Evolutionary conservation across 176 grass and related monocot species (phyloP).

Genomic region (Oryza meyeriana): DNA sequence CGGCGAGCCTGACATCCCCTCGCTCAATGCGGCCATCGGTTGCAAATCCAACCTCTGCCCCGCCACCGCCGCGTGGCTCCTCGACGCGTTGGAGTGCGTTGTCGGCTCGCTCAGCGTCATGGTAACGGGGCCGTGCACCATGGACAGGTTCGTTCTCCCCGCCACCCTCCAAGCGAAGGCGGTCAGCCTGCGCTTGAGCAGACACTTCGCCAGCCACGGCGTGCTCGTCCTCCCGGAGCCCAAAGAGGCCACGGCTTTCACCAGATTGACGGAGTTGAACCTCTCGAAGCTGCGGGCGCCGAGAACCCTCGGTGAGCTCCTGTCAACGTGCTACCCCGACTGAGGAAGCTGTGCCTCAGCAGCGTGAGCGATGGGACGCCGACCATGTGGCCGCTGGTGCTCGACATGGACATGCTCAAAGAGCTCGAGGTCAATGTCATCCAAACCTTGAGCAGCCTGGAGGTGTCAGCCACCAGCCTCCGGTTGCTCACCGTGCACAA

Average conservation of each 20-base stretch:
- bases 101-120: background rate
- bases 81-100: slow-evolving; percentile 1
- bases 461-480: background rate
- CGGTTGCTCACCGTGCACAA: background rate
- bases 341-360: background rate
- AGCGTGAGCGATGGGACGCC: background rate
- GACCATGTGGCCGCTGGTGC: background rate
- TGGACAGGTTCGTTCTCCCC: background rate
- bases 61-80: slow-evolving; percentile 6
- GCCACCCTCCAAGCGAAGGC: background rate
- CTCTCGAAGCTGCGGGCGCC: background rate
- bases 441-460: background rate
- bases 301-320: background rate
- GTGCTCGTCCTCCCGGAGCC: background rate
- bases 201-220: background rate
- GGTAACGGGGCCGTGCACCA: background rate
- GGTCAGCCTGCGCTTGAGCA: background rate
- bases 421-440: background rate
- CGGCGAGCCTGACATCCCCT: slow-evolving; percentile 7
- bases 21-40: background rate
- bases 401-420: slow-evolving; percentile 20
- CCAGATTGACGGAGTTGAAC: slow-evolving; percentile 3
- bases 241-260: no score
- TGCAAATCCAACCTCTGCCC: background rate
- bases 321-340: background rate